phyloP scores from a whole-genome alignment of 768 basidiomycete genomes.

The Daedaleopsis sinensis region DNA sequence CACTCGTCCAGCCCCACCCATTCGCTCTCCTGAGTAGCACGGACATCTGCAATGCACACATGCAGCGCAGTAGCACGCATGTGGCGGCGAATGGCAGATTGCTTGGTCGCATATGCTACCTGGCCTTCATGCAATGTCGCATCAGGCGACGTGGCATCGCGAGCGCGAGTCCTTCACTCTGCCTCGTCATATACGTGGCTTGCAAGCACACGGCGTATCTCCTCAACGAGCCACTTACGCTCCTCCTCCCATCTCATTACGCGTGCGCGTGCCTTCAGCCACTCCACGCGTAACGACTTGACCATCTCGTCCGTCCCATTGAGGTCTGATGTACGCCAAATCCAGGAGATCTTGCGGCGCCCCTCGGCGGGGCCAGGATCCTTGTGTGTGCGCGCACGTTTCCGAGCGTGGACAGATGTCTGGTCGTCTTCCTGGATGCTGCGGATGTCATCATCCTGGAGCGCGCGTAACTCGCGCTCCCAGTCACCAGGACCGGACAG shows the following conservation, averaged over 20 bases:
- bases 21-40: too few relatives aligned
- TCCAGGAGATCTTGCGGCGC: not conserved
- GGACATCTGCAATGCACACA: too few relatives aligned
- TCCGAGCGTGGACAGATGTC: not conserved
- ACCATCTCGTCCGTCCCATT: not conserved
- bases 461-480: not conserved
- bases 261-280: slow-evolving; percentile 9
- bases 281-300: slow-evolving; percentile 8
- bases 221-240: slow-evolving; percentile 12
- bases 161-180: too few relatives aligned
- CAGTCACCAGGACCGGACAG: not conserved
- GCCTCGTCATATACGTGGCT: not conserved
- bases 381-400: not conserved
- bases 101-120: not conserved
- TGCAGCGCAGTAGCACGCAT: not conserved
- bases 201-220: slow-evolving; percentile 11
- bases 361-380: not conserved
- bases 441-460: not conserved
- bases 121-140: not conserved
- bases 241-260: slow-evolving; percentile 18
- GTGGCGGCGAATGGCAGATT: not conserved
- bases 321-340: not conserved
- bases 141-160: too few relatives aligned
- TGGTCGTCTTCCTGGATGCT: slow-evolving; percentile 1
- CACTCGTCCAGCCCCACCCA: too few relatives aligned